Conservation (phyloP, 495 filamentous ascomycete genomes). For the Xylaria telfairii region DNA sequence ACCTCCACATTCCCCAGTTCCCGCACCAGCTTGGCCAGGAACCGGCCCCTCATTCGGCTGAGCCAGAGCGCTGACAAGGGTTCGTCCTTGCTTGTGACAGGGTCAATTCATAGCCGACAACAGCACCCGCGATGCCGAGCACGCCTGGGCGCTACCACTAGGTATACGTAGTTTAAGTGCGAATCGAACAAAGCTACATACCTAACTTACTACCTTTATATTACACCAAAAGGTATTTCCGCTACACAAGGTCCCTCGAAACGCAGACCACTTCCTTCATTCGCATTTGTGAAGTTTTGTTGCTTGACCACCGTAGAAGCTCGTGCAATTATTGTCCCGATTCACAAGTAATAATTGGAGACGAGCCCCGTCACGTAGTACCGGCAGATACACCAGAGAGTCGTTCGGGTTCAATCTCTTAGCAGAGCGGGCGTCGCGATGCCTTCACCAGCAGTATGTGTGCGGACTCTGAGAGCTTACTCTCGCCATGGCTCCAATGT, state of each 20-base stretch:
- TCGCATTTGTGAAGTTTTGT: background rate
- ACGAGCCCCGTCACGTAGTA: background rate
- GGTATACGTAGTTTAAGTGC: conserved; percentile 3
- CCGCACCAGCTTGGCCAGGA: conserved; percentile 16
- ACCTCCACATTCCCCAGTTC: conserved; percentile 20
- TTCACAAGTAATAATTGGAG: background rate
- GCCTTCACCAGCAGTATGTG: conserved; percentile 55
- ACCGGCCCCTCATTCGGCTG: conserved; percentile 9
- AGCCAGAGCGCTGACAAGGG: background rate
- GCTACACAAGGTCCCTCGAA: background rate
- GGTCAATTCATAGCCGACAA: conserved; percentile 37
- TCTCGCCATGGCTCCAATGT: conserved; percentile 58
- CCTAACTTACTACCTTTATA: background rate
- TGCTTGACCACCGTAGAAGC: background rate
- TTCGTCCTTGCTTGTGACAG: background rate
- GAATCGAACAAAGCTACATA: conserved; percentile 1
- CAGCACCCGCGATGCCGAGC: conserved; percentile 29
- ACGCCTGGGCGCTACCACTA: background rate
- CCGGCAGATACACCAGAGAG: conserved; percentile 3
- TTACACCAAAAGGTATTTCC: background rate
- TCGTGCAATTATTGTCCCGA: conserved; percentile 3
- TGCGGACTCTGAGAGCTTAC: conserved; percentile 59
- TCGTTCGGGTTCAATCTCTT: background rate
- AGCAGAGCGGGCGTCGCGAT: conserved; percentile 35
- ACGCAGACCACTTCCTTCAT: background rate